These are phyloP conservation scores for Inga laurina DNA, from an alignment of 306 rosid species.

Conservation along the genomic window DNA sequence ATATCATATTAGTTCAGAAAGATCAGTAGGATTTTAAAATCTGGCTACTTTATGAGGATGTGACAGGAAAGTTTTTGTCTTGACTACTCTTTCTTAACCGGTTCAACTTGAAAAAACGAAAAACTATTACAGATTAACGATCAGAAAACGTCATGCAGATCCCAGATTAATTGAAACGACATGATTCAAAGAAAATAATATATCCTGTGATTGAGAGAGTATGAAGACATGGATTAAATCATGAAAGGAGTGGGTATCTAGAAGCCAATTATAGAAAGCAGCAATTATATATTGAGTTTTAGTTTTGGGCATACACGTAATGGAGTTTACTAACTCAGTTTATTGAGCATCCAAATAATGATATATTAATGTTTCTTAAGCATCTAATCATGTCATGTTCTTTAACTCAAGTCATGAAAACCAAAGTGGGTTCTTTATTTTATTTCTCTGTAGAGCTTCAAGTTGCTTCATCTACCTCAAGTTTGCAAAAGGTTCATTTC, in stretches of 20 bases:
- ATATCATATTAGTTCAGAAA: neutral
- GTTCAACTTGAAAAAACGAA: neutral
- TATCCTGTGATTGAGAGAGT: neutral
- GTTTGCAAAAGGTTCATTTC: constrained; percentile 19
- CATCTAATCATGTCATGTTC: neutral
- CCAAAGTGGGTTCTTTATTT: neutral
- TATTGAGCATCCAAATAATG: neutral
- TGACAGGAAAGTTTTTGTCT: neutral
- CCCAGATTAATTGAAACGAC: neutral
- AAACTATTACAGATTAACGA: neutral
- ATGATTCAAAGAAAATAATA: neutral
- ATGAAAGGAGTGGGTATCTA: neutral
- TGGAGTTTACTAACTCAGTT: neutral
- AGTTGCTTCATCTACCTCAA: constrained; percentile 17
- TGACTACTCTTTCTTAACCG: neutral
- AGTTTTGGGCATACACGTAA: neutral
- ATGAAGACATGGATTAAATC: neutral
- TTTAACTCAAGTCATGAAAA: neutral
- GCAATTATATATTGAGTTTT: neutral
- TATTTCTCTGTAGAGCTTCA: constrained; percentile 10
- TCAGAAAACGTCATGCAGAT: neutral
- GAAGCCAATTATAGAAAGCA: neutral
- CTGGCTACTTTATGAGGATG: neutral
- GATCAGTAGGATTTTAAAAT: neutral
- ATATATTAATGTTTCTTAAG: neutral